These are phyloP conservation scores for Puccinellia tenuiflora DNA, from an alignment of 176 grass and related monocot genomes.

Conservation along the genomic window DNA sequence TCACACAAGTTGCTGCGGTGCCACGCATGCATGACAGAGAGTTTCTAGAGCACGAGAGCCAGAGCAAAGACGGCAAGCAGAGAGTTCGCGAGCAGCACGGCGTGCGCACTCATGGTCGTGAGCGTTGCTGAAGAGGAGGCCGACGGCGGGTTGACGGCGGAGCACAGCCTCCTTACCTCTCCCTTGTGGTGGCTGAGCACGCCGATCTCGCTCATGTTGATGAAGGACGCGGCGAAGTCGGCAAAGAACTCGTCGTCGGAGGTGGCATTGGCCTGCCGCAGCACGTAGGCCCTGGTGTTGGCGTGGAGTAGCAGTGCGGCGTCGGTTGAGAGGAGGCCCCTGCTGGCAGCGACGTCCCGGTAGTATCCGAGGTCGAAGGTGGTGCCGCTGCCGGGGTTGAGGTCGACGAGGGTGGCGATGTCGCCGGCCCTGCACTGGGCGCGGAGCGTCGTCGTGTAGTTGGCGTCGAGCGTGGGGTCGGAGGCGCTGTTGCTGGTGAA, in stretches of 20 bases:
- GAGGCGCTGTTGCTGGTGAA: slow-evolving; percentile 12
- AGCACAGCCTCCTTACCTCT: slow-evolving; percentile 36
- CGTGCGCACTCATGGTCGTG: not conserved
- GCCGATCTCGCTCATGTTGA: slow-evolving; percentile 36
- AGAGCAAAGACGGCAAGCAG: not conserved
- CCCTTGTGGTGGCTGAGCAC: slow-evolving; percentile 24
- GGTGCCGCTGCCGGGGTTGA: slow-evolving; percentile 8
- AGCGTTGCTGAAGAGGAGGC: not conserved
- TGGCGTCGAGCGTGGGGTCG: slow-evolving; percentile 32
- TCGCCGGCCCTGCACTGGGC: slow-evolving; percentile 26
- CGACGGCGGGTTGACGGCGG: slow-evolving; percentile 30
- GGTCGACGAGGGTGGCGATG: slow-evolving; percentile 11
- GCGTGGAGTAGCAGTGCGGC: slow-evolving; percentile 28
- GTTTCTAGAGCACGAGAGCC: not conserved
- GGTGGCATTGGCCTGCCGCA: slow-evolving; percentile 34
- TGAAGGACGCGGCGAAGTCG: slow-evolving; percentile 33
- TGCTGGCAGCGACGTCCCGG: slow-evolving; percentile 7
- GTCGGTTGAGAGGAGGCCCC: slow-evolving; percentile 40
- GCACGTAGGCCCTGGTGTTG: slow-evolving; percentile 33
- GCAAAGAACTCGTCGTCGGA: slow-evolving; percentile 13
- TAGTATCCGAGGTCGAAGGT: slow-evolving; percentile 45
- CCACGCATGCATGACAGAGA: not conserved
- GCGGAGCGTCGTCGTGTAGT: slow-evolving; percentile 24
- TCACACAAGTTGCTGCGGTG: not conserved
- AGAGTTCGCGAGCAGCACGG: not conserved